Base-by-base conservation (phyloP, 495 filamentous ascomycete genomes). In the Aspergillus sclerotioniger region DNA sequence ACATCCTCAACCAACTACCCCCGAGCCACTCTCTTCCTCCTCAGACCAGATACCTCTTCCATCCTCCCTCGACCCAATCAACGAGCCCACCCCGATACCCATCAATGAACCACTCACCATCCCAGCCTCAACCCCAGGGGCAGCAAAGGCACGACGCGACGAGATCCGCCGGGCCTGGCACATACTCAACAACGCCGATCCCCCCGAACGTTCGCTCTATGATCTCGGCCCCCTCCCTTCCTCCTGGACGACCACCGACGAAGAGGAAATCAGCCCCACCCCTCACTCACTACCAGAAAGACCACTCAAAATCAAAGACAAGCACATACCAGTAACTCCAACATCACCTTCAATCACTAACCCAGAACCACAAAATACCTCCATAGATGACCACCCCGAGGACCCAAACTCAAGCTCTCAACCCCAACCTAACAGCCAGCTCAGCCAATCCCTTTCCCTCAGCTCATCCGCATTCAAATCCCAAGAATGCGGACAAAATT, bases 141-240 rank as follows among this genome's bases (percentile, higher is more conserved):
- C 60, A 1, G 54, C 58, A 37, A 61, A 50, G 56, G 48, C 54
- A 15, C 69, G 60, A 35, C 68, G 63, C 46, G 53, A 64, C 15
- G 61, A 70, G 43, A 61, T 74, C 37, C 63, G 62, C 10, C 60
- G 56, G 47, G 69, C 71, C 48, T 65, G 69, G 55, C 51, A 56
- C 16, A 69, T 69, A 32, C 63, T 75, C 2, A 58, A 67, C 15
- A 54, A 66, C 25, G 55, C 60, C 15, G 58, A 67, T 13, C 6
- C 17, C 28, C 58, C 60, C 2, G 49, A 35, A 19, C 21, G 54
- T 13, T 37, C 46, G 19, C 13, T 29, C 7, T 59, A 71, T 10
- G 52, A 72, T n/a, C 56, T 74, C 8, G 69, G 62, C 1, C 53
- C 67, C 28, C 67, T 77, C 2, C 74, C 74, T 9, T 66, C 69